Evolutionary conservation across 179 eudicot genomes (phyloP).

Genomic region (Beta macrorhiza): DNA sequence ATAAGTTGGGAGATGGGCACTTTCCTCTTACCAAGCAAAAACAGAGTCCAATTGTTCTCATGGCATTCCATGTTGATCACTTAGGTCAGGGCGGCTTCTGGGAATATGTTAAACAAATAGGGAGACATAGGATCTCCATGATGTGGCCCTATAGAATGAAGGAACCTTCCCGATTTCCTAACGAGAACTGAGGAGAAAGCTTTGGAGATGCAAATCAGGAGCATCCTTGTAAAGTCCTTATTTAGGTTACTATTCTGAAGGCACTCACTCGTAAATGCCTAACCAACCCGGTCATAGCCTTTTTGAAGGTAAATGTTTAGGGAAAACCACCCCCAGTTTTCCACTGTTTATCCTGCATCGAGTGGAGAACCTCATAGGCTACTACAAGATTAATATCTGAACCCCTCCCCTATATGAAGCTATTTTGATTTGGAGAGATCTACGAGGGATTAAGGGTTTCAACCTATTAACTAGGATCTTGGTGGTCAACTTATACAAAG

Average conservation of each 20-base stretch:
- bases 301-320: neutral
- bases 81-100: no score
- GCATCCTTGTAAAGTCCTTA: neutral
- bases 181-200: neutral
- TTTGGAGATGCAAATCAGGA: neutral
- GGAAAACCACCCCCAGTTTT: neutral
- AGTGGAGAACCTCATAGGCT: neutral
- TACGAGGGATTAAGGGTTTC: neutral
- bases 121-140: neutral
- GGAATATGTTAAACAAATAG: neutral
- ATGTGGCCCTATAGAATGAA: neutral
- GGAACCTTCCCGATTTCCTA: neutral
- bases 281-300: neutral
- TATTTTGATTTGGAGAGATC: neutral
- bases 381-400: neutral
- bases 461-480: neutral
- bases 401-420: neutral
- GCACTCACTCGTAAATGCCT: neutral
- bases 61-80: neutral
- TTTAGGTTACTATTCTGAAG: neutral
- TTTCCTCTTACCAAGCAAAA: neutral
- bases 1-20: no score
- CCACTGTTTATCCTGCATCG: neutral
- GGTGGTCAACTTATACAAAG: neutral
- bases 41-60: neutral